A percentile compares a stretch with the other conserved stretches of the same genome.
phyloP scores from a whole-genome alignment of 2,329 filamentous ascomycete species.

The Aspergillus niger region DNA sequence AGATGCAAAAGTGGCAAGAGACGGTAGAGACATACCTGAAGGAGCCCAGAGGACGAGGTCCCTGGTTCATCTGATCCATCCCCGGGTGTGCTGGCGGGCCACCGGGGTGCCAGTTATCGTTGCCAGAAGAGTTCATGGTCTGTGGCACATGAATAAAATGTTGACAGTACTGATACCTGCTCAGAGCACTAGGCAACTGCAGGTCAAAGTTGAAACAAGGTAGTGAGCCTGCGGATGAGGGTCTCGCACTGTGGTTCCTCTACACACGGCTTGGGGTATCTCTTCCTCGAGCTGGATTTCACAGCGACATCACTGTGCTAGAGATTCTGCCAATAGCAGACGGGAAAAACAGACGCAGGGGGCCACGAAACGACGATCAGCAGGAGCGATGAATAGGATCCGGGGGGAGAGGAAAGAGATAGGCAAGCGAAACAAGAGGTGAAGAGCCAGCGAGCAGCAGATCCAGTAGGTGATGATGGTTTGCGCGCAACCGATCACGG shows the following conservation, averaged over 20 bases:
- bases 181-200: not conserved
- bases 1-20: not conserved
- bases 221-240: conserved; percentile 9
- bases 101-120: conserved; percentile 47
- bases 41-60: conserved; percentile 45
- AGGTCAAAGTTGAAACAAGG: conserved; percentile 4
- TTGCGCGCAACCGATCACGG: conserved; percentile 44
- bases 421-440: conserved; percentile 6
- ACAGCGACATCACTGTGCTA: conserved; percentile 32
- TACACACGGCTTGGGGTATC: conserved; percentile 27
- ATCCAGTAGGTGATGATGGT: conserved; percentile 29
- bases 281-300: conserved; percentile 27
- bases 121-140: conserved; percentile 46
- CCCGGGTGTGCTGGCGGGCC: conserved; percentile 45
- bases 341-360: conserved; percentile 2
- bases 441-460: conserved; percentile 22
- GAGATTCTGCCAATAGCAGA: conserved; percentile 16
- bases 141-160: conserved; percentile 24
- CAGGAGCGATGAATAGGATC: not conserved
- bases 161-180: conserved; percentile 7
- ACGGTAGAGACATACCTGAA: conserved; percentile 43
- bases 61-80: conserved; percentile 47
- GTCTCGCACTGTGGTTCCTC: conserved; percentile 22
- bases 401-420: conserved; percentile 1
- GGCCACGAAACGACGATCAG: not conserved